Conservation (phyloP, 169 alveolate genomes). For the Ichthyophthirius multifiliis region DNA sequence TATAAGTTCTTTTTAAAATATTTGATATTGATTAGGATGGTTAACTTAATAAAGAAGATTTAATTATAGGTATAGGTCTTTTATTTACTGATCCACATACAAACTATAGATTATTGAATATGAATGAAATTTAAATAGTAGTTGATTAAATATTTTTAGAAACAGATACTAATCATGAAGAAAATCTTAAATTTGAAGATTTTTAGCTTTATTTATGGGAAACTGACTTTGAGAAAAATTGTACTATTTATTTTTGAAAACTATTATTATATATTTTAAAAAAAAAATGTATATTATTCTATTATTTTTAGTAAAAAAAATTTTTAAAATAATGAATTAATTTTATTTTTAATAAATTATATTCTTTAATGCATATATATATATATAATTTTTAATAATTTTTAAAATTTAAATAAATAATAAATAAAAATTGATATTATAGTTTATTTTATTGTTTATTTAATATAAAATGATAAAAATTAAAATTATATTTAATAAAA, state of each 20-base stretch:
- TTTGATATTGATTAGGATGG: not conserved
- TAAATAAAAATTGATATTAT: too few relatives aligned
- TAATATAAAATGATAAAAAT: too few relatives aligned
- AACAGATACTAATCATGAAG: not conserved
- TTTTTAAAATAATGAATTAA: too few relatives aligned
- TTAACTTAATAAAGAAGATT: not conserved
- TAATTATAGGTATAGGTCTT: not conserved
- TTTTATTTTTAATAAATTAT: too few relatives aligned
- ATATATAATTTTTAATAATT: too few relatives aligned
- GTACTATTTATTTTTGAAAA: not conserved
- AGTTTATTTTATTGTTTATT: too few relatives aligned
- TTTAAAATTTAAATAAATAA: too few relatives aligned
- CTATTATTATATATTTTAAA: too few relatives aligned
- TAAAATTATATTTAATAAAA: too few relatives aligned
- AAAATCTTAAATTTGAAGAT: not conserved
- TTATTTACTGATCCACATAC: slow-evolving; percentile 5
- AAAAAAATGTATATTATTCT: too few relatives aligned
- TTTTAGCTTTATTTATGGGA: not conserved
- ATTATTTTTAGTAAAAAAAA: too few relatives aligned
- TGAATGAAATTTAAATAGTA: not conserved
- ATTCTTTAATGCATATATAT: too few relatives aligned
- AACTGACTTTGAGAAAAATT: slow-evolving; percentile 2
- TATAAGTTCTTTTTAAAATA: not conserved
- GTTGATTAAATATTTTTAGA: not conserved
- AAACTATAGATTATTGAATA: not conserved